phyloP scores from a whole-genome alignment of 164 flowering plant species.

The Macadamia tetraphylla region DNA sequence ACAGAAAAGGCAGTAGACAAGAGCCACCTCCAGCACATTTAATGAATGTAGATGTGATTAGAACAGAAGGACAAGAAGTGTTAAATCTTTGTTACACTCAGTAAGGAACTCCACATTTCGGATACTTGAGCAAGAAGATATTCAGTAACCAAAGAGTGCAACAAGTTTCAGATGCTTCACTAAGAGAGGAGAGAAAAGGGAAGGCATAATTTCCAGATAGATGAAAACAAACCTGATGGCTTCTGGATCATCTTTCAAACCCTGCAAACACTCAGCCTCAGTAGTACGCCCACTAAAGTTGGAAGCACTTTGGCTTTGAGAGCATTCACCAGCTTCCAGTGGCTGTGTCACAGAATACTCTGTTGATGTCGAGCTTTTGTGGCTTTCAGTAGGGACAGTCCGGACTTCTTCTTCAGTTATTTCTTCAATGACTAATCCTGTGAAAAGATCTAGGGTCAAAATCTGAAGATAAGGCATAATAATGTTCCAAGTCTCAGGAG shows the following conservation, averaged over 20 bases:
- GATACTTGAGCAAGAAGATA: too few species aligned
- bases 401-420: constrained; percentile 55
- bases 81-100: too few species aligned
- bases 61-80: too few species aligned
- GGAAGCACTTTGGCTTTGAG: constrained; percentile 17
- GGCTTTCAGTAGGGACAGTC: constrained; percentile 22
- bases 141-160: too few species aligned
- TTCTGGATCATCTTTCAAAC: constrained; percentile 67
- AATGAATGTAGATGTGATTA: too few species aligned
- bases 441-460: constrained; percentile 11
- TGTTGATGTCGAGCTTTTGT: constrained; percentile 21
- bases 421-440: constrained; percentile 87
- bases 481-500: background rate
- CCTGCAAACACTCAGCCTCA: constrained; percentile 37
- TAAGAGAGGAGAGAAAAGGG: too few species aligned
- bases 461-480: background rate
- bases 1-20: too few species aligned
- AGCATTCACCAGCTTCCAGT: constrained; percentile 21
- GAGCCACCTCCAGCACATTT: too few species aligned
- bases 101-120: too few species aligned
- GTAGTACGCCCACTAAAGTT: constrained; percentile 18
- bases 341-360: constrained; percentile 27
- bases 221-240: constrained; percentile 50
- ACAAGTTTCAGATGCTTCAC: too few species aligned
- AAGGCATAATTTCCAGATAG: too few species aligned